A percentile compares a stretch with the other conserved stretches of the same genome.
These are phyloP conservation scores for Neocallimastix lanati DNA, from an alignment of 192 early-diverging fungal genomes.

Conservation along the genomic window DNA sequence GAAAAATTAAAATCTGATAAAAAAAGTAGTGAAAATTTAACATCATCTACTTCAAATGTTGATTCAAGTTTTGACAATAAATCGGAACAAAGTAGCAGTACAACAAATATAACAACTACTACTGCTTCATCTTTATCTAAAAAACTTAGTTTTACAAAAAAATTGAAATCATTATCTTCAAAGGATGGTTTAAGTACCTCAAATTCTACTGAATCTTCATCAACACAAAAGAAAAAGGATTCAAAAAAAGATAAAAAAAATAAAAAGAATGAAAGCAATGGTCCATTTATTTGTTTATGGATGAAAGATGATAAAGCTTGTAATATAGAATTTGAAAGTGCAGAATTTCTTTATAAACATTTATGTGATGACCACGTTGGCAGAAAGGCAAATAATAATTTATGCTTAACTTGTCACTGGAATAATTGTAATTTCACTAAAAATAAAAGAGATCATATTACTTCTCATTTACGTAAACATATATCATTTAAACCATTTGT, in stretches of 20 bases:
- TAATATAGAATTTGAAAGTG: background rate
- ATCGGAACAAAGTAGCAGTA: background rate
- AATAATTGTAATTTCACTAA: constrained; percentile 49
- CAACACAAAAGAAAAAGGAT: background rate
- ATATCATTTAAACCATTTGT: constrained; percentile 76
- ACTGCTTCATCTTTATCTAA: background rate
- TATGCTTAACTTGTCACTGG: constrained; percentile 81
- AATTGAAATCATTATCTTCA: background rate
- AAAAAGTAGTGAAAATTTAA: background rate
- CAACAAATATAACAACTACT: background rate
- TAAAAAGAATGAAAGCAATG: background rate
- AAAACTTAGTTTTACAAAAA: background rate
- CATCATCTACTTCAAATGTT: background rate
- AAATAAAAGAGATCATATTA: constrained; percentile 88
- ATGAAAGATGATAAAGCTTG: background rate
- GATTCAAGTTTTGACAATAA: background rate
- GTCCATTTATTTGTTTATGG: background rate
- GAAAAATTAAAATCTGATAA: background rate
- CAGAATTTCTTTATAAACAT: constrained; percentile 53
- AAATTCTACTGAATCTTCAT: background rate
- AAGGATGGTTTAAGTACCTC: background rate
- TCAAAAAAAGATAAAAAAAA: background rate
- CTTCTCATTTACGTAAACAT: constrained; percentile 85
- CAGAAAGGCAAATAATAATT: constrained; percentile 66
- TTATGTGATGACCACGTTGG: constrained; percentile 80